Evolutionary conservation across 129 eudicot species (phyloP), one percentile per base, ranked within the genome.

Genomic region (Pulicaria dysenterica): DNA sequence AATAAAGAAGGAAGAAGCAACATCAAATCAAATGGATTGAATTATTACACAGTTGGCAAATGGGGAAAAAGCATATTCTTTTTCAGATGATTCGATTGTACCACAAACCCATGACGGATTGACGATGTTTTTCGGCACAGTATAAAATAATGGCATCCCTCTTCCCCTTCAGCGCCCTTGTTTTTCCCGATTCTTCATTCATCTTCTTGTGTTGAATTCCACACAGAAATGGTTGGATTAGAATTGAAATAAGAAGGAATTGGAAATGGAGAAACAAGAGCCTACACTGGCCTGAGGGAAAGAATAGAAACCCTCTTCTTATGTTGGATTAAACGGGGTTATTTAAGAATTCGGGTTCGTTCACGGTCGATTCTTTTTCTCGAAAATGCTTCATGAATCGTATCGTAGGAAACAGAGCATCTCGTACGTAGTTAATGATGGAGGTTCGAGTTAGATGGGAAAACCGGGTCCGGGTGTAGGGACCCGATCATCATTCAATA

Each of bases 71-170:
- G 90, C 79, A 83, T 85, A 83, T 82, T 80, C 95, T 51, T 42
- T 75, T 77, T 71, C 44, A 54, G 67, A 82, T 62, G 72, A 77
- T 83, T 80, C 81, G 86, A 83, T 77, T 85, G 85, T 83, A 77
- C 84, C 80, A 55, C 67, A 71, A 58, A 58, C 31, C 59, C 34
- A 69, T 54, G 50, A 70, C 24, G 51, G 72, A 59, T 49, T 77
- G 69, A 77, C 42, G 75, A 67, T 67, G 74, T 36, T 56, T 76
- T 24, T 16, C 59, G 58, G 46, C 68, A 65, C 51, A 66, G 73
- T 75, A 53, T 45, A 39, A 45, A 58, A 67, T 57, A 67, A 57
- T 58, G 69, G 57, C 80, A 16, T 44, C 51, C 2, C 4, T 54
- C 42, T 3, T n/a, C 14, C 46, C 40, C 51, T 70, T 59, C 49